Base-by-base conservation (phyloP, 441 rosid species). In the Raphanus hybrid region DNA sequence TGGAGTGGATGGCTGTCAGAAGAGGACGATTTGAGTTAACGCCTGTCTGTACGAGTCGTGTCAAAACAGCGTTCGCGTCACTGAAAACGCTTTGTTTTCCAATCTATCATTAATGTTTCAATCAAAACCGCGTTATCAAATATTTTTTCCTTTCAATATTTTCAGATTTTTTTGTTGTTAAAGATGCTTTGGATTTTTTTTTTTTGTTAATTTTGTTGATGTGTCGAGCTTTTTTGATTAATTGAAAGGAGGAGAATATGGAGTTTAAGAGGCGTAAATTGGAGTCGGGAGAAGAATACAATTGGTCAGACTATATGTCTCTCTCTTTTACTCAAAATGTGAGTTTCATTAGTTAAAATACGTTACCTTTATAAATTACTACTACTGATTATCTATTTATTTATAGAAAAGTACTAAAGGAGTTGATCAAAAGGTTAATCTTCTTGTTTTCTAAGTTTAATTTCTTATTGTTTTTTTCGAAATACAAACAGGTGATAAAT, bases 241-340 rank as follows among this genome's bases (percentile, higher is more conserved):
- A 58, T 8, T 73, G 16, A 52, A 23, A 90, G 94, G 94, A 86
- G 57, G 94, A 90, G 71, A 90, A 90, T 78, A 80, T 85, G 86
- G 88, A 87, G 64, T 64, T 88, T 84, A 88, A 87, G 88, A 80
- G 67, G 78, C 80, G 75, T 50, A 90, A 85, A 84, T 61, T 20
- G 18, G 83, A 82, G 23, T 82, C 63, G 0, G 67, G 69, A 35
- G 87, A 80, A 64, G 87, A 78, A 6, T 86, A 84, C 57, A 80
- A 75, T 73, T 90, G 94, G 92, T 84, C 77, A 9, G 91, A 88
- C 80, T 90, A 90, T 75, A 79, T 83, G 82, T 87, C 94, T 65
- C 74, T 88, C 81, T 79, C 89, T 15, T 90, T 90, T 75, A 90
- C 94, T 77, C 94, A 90, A 76, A 88, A 90, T 82, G 94, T 87